These are phyloP conservation scores for Psilocybe sp. DNA, from an alignment of 768 basidiomycete genomes.

Conservation along the genomic window DNA sequence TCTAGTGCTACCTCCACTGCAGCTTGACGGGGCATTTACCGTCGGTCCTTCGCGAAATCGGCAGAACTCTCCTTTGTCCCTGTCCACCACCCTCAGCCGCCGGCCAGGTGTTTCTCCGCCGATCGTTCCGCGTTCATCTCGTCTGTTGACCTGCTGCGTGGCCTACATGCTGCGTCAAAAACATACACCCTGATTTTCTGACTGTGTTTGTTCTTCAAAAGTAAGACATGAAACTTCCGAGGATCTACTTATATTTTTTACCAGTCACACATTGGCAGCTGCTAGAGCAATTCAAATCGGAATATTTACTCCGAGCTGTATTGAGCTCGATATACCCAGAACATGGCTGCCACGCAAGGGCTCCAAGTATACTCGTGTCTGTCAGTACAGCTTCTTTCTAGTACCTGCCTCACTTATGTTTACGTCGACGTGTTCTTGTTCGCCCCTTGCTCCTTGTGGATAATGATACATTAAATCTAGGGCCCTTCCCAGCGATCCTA, in stretches of 20 bases:
- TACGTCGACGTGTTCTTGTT: constrained; percentile 23
- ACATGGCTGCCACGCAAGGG: constrained; percentile 26
- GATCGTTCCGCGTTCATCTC: constrained; percentile 9
- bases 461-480: too few species aligned
- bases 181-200: neutral
- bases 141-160: constrained; percentile 3
- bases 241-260: constrained; percentile 23
- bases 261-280: neutral
- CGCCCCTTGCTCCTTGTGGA: constrained; percentile 19
- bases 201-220: neutral
- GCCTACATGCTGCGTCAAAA: neutral
- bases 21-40: neutral
- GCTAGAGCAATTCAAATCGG: too few species aligned
- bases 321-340: constrained; percentile 15
- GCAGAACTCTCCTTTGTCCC: constrained; percentile 3
- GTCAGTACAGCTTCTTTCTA: constrained; percentile 19
- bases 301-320: too few species aligned
- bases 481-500: too few species aligned
- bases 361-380: constrained; percentile 16
- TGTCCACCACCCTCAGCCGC: constrained; percentile 6
- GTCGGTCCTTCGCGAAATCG: constrained; percentile 6
- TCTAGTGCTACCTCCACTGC: too few species aligned
- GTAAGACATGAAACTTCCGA: constrained; percentile 13
- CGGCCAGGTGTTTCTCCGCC: constrained; percentile 14
- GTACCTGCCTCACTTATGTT: constrained; percentile 21